Conservation (phyloP, 768 basidiomycete genomes). For the Rhizopogon roseolus region DNA sequence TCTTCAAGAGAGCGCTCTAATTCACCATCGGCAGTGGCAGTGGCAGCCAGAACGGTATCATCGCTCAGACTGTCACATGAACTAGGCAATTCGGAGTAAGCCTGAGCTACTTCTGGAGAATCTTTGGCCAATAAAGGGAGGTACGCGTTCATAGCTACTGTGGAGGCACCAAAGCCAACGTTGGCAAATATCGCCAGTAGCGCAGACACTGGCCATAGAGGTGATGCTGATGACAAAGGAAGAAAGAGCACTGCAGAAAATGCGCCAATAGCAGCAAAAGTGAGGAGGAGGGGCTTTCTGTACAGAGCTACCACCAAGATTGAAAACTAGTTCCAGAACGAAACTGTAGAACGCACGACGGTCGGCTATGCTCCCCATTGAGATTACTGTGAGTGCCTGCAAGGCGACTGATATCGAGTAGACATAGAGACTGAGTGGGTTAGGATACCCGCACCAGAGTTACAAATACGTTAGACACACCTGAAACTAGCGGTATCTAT, state of each 20-base stretch:
- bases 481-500: conserved; percentile 91
- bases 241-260: conserved; percentile 67
- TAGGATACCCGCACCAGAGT: neutral
- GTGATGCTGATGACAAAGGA: conserved; percentile 63
- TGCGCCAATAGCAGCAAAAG: conserved; percentile 73
- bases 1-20: conserved; percentile 21
- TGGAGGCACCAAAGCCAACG: conserved; percentile 79
- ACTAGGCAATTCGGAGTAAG: conserved; percentile 27
- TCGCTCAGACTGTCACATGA: conserved; percentile 9
- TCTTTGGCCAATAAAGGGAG: conserved; percentile 69
- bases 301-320: conserved; percentile 42
- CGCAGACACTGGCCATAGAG: conserved; percentile 65
- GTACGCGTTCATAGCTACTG: conserved; percentile 90
- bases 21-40: conserved; percentile 9
- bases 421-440: conserved; percentile 63
- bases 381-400: conserved; percentile 92
- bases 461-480: conserved; percentile 29
- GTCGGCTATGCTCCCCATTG: conserved; percentile 90
- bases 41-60: conserved; percentile 7
- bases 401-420: conserved; percentile 86
- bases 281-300: conserved; percentile 73
- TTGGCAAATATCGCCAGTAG: conserved; percentile 75
- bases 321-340: neutral
- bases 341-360: conserved; percentile 51
- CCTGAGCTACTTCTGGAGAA: conserved; percentile 50